Percentiles rank a stretch among this genome's conserved stretches.
Evolutionary conservation across 768 basidiomycete genomes (phyloP).

Genomic region (Phaeotremella fagi): DNA sequence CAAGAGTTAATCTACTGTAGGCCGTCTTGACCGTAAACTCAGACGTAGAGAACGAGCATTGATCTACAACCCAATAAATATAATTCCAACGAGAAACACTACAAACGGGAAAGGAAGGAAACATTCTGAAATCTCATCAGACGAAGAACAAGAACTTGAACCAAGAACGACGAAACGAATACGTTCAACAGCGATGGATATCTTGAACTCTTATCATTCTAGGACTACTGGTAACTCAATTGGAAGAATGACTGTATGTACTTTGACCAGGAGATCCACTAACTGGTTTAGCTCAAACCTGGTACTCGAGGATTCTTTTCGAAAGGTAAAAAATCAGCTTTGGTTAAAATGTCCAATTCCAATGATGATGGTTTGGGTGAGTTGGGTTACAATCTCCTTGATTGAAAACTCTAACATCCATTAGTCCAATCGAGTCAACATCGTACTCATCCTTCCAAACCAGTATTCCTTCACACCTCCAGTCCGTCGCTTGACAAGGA

Average conservation of each 20-base stretch:
- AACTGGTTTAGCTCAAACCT: no score
- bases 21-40: background rate
- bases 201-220: background rate
- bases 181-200: background rate
- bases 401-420: background rate
- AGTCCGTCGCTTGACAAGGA: background rate
- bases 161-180: background rate
- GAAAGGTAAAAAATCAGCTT: background rate
- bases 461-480: no score
- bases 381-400: background rate
- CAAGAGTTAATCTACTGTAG: background rate
- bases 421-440: no score
- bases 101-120: background rate
- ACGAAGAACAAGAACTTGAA: background rate
- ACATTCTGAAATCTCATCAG: background rate
- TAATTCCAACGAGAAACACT: background rate
- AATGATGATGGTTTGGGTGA: background rate
- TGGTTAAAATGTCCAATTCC: background rate
- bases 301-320: background rate
- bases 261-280: background rate
- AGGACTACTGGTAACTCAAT: background rate
- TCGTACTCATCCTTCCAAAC: no score
- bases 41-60: background rate
- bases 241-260: background rate
- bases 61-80: background rate